Evolutionary conservation across 139 green algal genomes (phyloP), one percentile per base, ranked within the genome.

Genomic region (Chlorella sp.): DNA sequence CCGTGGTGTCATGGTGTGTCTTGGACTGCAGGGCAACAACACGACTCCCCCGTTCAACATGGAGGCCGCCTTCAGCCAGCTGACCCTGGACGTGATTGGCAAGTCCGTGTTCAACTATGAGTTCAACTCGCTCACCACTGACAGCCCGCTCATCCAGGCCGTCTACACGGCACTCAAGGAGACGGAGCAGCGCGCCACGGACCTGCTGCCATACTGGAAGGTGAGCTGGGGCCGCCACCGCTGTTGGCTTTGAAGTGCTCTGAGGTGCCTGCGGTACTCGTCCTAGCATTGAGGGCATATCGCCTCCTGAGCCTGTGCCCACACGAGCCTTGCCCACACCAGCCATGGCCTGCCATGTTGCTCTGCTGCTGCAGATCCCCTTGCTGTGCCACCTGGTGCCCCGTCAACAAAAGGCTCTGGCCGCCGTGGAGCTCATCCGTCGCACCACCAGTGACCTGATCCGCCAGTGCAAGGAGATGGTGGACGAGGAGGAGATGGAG

Each of bases 111-210:
- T 99, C 86, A 99, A 98, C 89, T 99, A 98, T 80, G 90, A 99
- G 76, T 99, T 99, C 72, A 85, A 97, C 70, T 75, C 95, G 2
- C 87, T 99, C 51, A 97, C 80, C 60, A 88, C 72, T 3, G 77
- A 92, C 71, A 87, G 67, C 23, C 91, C 89, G 4, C 49, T 97
- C 66, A 97, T 97, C 69, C 90, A 95, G 90, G 95, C 95, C 0
- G 94, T 99, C 51, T 99, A 99, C 89, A 99, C 94, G 1, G 83
- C 91, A 2, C 85, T 99, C 2, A 99, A 99, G 81, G 95, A 99
- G 82, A 98, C 95, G 6, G 96, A 99, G 83, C 84, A 87, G 27
- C 81, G 96, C 6, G 92, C 95, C 6, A 99, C 94, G 24, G 95
- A 98, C 83, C 76, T 98, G 82, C 79, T 98, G 72, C 95, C 95